Evolutionary conservation across 495 filamentous ascomycete species (phyloP), one percentile per base, ranked within the genome.

Genomic region (Articulospora tetracladia): DNA sequence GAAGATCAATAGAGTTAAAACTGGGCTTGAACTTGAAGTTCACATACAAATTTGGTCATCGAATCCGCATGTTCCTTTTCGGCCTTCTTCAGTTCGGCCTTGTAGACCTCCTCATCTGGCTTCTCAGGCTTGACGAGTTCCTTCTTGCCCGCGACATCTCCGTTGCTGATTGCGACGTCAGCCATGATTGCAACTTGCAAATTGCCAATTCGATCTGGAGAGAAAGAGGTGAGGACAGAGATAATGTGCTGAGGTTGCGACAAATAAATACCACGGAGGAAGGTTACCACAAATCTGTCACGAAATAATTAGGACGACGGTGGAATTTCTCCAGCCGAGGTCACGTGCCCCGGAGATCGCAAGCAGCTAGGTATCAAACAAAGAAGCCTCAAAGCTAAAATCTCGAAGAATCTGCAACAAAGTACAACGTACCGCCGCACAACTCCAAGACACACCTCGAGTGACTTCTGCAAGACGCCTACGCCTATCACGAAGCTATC

Each of bases 61-160:
- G 83, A 77, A 25, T 83, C 85, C 58, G 83, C 73, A 72, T 93
- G 85, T 56, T 89, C 91, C 77, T 96, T 94, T 73, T 97, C 88
- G 24, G 87, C 88, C 72, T 87, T 82, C 26, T 79, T 84, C 49
- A 96, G 75, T 57, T 80, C 79, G 67, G 84, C 82, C 75, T 96
- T 86, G 74, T 85, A 93, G 41, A 71, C 68, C 36, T 81, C 83
- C 69, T 85, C 80, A 66, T 94, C 86, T 17, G 90, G 91, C 77
- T 84, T 86, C 69, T 84, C 80, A 11, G 87, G 86, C 74, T 81
- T 86, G 71, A 81, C 57, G 4, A 65, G 12, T 62, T 22, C 41
- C 68, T 73, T 53, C 55, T 74, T 76, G 28, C 59, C 59, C 47
- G 27, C 57, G 23, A 61, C 41, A 4, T 60, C 63, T n/a, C 50